Percentiles rank a stretch among this genome's conserved stretches.
Conservation (phyloP, 140 eudicot species). For the Anethum foeniculum region DNA sequence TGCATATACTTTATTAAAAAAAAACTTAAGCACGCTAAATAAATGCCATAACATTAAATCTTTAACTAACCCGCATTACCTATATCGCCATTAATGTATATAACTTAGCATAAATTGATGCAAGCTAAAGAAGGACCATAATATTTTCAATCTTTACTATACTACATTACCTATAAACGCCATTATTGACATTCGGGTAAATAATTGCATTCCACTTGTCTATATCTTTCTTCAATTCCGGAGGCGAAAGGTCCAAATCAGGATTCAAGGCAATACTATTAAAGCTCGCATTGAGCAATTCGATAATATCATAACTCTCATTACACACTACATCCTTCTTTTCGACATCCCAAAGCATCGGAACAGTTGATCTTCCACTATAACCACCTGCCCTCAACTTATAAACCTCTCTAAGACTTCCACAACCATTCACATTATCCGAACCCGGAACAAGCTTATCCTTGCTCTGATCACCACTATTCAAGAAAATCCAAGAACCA, state of each 20-base stretch:
- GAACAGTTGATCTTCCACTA: slow-evolving; percentile 78
- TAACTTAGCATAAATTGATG: not conserved
- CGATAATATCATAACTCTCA: slow-evolving; percentile 82
- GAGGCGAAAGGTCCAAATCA: slow-evolving; percentile 68
- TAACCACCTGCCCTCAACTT: slow-evolving; percentile 56
- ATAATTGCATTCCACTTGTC: slow-evolving; percentile 67
- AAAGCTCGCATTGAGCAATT: slow-evolving; percentile 57
- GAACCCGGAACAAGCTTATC: slow-evolving; percentile 29
- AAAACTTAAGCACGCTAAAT: not conserved
- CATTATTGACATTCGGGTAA: slow-evolving; percentile 76
- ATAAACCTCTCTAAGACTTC: slow-evolving; percentile 60
- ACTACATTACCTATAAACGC: slow-evolving; percentile 68
- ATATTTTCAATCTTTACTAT: not conserved
- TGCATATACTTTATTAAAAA: not conserved
- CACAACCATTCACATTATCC: slow-evolving; percentile 55
- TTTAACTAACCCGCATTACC: not conserved
- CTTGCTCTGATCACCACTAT: not conserved
- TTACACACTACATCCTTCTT: slow-evolving; percentile 71
- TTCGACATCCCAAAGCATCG: slow-evolving; percentile 75
- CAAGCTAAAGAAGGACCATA: not conserved
- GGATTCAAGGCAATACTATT: slow-evolving; percentile 44
- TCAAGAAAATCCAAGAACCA: slow-evolving; percentile 69
- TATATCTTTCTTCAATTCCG: slow-evolving; percentile 37
- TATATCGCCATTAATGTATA: not conserved
- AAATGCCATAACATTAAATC: not conserved